A percentile compares a stretch with the other conserved stretches of the same genome.
These are phyloP conservation scores for Takakia lepidozioides DNA, from an alignment of 225 moss, liverwort and hornwort genomes.

Conservation along the genomic window DNA sequence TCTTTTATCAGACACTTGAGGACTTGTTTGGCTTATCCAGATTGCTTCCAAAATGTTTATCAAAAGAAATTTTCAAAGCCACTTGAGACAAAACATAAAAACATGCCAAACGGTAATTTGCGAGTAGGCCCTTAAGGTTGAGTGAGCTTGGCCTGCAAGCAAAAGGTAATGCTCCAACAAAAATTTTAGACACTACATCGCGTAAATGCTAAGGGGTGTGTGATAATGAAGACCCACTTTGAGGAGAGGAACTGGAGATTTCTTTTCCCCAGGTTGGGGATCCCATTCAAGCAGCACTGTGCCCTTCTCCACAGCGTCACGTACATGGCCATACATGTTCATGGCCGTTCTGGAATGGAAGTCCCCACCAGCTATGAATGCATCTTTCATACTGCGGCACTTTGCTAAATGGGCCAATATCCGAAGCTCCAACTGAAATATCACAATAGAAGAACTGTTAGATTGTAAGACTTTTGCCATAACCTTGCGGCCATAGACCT, in stretches of 20 bases:
- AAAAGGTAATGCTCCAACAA: no score
- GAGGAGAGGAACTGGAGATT: constrained; percentile 79
- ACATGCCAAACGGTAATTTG: no score
- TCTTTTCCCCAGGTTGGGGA: constrained; percentile 60
- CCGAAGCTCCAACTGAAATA: constrained; percentile 83
- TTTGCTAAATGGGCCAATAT: constrained; percentile 86
- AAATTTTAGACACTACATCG: neutral
- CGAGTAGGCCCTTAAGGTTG: no score
- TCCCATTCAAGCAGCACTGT: constrained; percentile 89
- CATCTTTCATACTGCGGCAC: constrained; percentile 92
- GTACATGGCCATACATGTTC: constrained; percentile 97
- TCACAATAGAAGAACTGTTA: no score
- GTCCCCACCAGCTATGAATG: constrained; percentile 89
- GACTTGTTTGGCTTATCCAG: no score
- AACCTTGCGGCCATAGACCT: no score
- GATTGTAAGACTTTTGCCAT: no score
- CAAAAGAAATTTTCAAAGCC: neutral
- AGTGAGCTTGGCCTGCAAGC: no score
- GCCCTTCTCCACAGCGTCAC: constrained; percentile 83
- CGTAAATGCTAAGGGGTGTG: neutral
- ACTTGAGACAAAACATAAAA: no score
- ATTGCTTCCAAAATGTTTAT: no score
- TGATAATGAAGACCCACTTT: constrained; percentile 45
- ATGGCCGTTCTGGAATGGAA: constrained; percentile 97
- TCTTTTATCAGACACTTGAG: no score